Base-by-base conservation (phyloP, 129 eudicot species). In the Flaveria robusta region DNA sequence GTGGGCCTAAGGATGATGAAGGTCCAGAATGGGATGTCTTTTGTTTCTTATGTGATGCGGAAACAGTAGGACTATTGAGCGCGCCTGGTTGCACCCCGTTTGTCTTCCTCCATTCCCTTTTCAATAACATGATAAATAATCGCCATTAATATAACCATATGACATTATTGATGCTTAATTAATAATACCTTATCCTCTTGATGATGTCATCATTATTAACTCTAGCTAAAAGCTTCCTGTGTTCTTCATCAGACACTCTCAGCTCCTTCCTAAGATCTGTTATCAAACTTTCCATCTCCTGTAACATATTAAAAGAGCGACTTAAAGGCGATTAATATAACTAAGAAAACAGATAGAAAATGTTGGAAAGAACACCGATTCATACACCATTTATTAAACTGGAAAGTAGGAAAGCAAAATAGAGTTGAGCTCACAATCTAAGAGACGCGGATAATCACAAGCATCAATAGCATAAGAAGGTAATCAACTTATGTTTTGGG, bases 221-320 rank as follows among this genome's bases (percentile, higher is more conserved):
- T 83, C 83, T 85, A 4, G 87, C 68, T 60, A 93, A 83, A 80
- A 90, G 88, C 70, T 85, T 89, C 75, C 98, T 82, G 86, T 93
- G 98, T 81, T 93, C 97, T 85, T 93, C 98, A 81, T 88, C 92
- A 24, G 98, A 86, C 67, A 93, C 85, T 74, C 96, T 83, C 60
- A 90, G 77, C 87, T 93, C 98, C 80, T 88, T 93, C 70, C 98
- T 87, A 51, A 93, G 92, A 79, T 93, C 98, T 18, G 98, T 90
- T 50, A 93, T 93, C 75, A 93, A 84, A 80, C 91, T 79, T 88
- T 90, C 98, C 84, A 86, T 93, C 65, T 93, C 98, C 98, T 93
- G 81, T 62, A 76, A 27, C 60, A 83, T 62, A 62, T 29, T 55
- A 75, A 63, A 76, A 2, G 75, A 29, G 7, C 1, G 2, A 31